Conservation (phyloP, 805 yeast species). For the Candida nonsorbophila region DNA sequence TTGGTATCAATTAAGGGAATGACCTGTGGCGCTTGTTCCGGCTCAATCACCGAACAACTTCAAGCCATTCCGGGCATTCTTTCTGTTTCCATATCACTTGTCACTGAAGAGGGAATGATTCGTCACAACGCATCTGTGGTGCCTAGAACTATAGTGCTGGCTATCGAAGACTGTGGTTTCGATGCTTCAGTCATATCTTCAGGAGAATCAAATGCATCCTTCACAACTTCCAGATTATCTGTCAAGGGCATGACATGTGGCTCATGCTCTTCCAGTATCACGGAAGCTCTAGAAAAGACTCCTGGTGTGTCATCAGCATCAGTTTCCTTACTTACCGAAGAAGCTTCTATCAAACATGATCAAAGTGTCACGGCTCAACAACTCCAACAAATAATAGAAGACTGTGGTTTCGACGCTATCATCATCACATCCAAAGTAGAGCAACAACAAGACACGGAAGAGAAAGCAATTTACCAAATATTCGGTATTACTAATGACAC, state of each 20-base stretch:
- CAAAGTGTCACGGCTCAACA: slow-evolving; percentile 22
- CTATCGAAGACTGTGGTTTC: slow-evolving; percentile 52
- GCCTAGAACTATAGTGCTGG: slow-evolving; percentile 10
- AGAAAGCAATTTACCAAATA: slow-evolving; percentile 24
- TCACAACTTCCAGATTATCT: slow-evolving; percentile 12
- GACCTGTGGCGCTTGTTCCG: slow-evolving; percentile 42
- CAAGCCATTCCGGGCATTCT: slow-evolving; percentile 17
- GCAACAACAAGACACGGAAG: slow-evolving; percentile 15
- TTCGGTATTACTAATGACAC: slow-evolving; percentile 23
- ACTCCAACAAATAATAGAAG: slow-evolving; percentile 57
- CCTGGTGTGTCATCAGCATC: slow-evolving; percentile 50
- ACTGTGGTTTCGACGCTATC: slow-evolving; percentile 39
- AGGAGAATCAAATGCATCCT: not conserved
- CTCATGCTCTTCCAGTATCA: slow-evolving; percentile 69
- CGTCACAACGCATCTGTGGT: slow-evolving; percentile 17
- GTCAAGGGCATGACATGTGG: slow-evolving; percentile 90
- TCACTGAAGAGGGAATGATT: slow-evolving; percentile 32
- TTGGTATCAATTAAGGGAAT: slow-evolving; percentile 32
- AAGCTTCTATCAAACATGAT: slow-evolving; percentile 55
- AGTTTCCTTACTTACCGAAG: slow-evolving; percentile 74
- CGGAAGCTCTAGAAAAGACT: slow-evolving; percentile 43
- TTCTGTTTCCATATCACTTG: slow-evolving; percentile 25
- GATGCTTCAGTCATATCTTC: slow-evolving; percentile 23
- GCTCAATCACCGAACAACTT: slow-evolving; percentile 30
- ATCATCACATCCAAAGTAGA: slow-evolving; percentile 2